These are phyloP conservation scores for Cotoneaster glaucophyllus DNA, from an alignment of 306 rosid species.

Conservation along the genomic window DNA sequence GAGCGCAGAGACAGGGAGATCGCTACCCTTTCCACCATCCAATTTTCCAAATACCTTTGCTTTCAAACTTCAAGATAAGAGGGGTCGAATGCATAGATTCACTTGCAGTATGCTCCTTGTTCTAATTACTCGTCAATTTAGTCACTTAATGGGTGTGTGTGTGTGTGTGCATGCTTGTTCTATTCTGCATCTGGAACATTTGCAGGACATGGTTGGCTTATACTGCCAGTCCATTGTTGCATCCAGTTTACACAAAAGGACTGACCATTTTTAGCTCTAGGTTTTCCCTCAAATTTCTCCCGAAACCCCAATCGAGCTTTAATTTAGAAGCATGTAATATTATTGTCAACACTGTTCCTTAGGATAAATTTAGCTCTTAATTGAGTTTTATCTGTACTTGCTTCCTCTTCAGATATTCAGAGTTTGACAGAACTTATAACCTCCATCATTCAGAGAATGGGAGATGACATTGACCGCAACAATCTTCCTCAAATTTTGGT, in stretches of 20 bases:
- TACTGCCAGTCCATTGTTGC: too few relatives aligned
- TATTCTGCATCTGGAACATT: too few relatives aligned
- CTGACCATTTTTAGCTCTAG: too few relatives aligned
- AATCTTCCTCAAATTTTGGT: constrained; percentile 85
- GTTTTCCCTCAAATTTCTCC: too few relatives aligned
- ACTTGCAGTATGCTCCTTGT: constrained; percentile 56
- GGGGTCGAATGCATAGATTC: constrained; percentile 80
- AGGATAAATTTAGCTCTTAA: constrained; percentile 1
- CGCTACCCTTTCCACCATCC: constrained; percentile 27
- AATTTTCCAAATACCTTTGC: constrained; percentile 42
- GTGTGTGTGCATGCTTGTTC: background rate
- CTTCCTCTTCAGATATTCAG: constrained; percentile 54
- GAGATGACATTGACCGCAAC: constrained; percentile 60
- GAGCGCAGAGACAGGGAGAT: constrained; percentile 60
- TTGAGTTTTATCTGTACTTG: constrained; percentile 20
- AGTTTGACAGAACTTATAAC: constrained; percentile 72
- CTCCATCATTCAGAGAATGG: constrained; percentile 72
- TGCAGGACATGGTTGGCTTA: too few relatives aligned
- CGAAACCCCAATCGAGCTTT: too few relatives aligned
- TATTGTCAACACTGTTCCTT: too few relatives aligned
- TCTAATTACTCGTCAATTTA: background rate
- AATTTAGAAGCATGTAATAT: too few relatives aligned
- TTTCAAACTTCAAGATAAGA: constrained; percentile 72
- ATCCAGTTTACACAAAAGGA: too few relatives aligned
- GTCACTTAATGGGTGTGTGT: background rate